A percentile compares a stretch with the other conserved stretches of the same genome.
Conservation (phyloP, 306 rosid species). For the Carpinus viminea region DNA sequence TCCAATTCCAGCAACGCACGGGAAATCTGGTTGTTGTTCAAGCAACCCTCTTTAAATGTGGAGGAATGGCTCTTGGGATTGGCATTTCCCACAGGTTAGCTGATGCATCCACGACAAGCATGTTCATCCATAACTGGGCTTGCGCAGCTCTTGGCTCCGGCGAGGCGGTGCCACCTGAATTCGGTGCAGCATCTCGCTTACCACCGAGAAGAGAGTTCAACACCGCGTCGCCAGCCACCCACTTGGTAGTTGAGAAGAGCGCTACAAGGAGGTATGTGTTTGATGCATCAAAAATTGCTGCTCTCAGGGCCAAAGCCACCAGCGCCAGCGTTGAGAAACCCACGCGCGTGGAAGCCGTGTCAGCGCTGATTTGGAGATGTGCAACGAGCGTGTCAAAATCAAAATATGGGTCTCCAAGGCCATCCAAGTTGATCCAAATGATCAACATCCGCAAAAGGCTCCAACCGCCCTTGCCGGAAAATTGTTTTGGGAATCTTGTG, state of each 20-base stretch:
- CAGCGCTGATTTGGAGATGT: conserved; percentile 42
- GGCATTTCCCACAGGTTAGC: conserved; percentile 40
- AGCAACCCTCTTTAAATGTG: conserved; percentile 35
- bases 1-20: not conserved
- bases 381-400: conserved; percentile 16
- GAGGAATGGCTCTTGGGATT: conserved; percentile 37
- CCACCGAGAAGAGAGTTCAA: conserved; percentile 3
- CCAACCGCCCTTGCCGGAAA: conserved; percentile 34
- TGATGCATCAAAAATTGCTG: conserved; percentile 22
- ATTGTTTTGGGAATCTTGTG: conserved; percentile 29
- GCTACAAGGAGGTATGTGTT: conserved; percentile 34
- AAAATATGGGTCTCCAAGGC: conserved; percentile 1
- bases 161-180: conserved; percentile 1
- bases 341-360: conserved; percentile 36
- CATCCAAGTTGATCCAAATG: conserved; percentile 17
- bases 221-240: not conserved
- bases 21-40: conserved; percentile 31
- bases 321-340: conserved; percentile 16
- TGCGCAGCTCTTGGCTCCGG: not conserved
- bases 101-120: conserved; percentile 32
- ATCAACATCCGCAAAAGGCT: conserved; percentile 39
- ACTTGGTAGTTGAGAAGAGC: not conserved
- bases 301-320: conserved; percentile 25
- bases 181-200: conserved; percentile 6
- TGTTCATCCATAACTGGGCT: conserved; percentile 34